A percentile compares a stretch with the other conserved stretches of the same genome.
Evolutionary conservation across 139 green algal genomes (phyloP).

Genomic region (Coelastrella sp.): DNA sequence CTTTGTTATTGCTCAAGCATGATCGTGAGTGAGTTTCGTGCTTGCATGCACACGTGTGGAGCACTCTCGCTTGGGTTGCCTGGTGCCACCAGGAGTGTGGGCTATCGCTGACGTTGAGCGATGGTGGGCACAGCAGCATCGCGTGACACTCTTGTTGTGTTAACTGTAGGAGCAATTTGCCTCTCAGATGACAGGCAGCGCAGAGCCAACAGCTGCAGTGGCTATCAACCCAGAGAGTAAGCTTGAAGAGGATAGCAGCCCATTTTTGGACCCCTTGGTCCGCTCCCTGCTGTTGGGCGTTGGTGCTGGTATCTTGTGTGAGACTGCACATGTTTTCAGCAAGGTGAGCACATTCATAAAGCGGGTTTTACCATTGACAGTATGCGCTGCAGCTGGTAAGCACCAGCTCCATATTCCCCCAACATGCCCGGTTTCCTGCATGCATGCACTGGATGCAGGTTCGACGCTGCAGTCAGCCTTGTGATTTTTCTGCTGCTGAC

Average conservation of each 20-base stretch:
- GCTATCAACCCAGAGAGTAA: not conserved
- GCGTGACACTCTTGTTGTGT: not conserved
- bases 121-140: too few species aligned
- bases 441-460: not conserved
- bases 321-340: constrained; percentile 64
- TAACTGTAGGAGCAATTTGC: not conserved
- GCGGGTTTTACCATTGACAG: not conserved
- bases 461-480: not conserved
- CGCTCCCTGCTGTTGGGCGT: constrained; percentile 76
- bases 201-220: not conserved
- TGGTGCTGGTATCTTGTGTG: constrained; percentile 62
- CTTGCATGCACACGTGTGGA: too few species aligned
- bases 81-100: too few species aligned
- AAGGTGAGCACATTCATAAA: not conserved
- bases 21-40: too few species aligned
- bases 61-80: too few species aligned
- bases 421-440: not conserved
- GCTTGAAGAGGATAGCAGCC: not conserved
- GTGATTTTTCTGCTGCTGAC: not conserved
- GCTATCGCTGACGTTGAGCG: too few species aligned
- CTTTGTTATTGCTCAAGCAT: too few species aligned
- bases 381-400: not conserved
- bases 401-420: too few species aligned
- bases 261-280: constrained; percentile 69
- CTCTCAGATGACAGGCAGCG: not conserved